Base-by-base conservation (phyloP, 305 asterid species). In the Fraxinus ornus region DNA sequence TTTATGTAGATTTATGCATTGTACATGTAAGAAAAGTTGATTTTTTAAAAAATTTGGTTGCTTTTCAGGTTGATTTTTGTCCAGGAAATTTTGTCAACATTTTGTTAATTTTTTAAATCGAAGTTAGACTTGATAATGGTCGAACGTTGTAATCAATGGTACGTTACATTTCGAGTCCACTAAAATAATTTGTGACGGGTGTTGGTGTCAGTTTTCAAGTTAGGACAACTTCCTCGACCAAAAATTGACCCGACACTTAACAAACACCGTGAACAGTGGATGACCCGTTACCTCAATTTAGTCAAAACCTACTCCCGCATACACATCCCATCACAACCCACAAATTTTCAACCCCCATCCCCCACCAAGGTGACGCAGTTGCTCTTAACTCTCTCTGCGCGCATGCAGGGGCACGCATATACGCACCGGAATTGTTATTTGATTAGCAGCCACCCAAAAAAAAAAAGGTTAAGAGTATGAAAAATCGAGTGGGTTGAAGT, bases 181-280 rank as follows among this genome's bases (percentile, higher is more conserved):
- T 4, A 17, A 17, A 52, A 49, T 15, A 7, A 60, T 60, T 60
- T 8, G 13, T 0, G 30, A 60, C 70, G 1, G 12, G 0, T 2
- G 4, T 55, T 5, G 64, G 24, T 55, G 64, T 55, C 64, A 2
- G n/a, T n/a, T 55, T 19, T 55, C 66, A 64, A 7, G 17, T 22
- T 21, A 3, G 15, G 74, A 66, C 36, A 66, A 26, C 32, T 66
- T 66, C 74, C 74, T 66, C 36, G 35, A 66, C 36, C 33, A 81
- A 83, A 84, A 77, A 80, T 81, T 70, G 82, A 82, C 82, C 47
- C 79, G 30, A 68, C 82, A 57, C 79, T 78, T 76, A 80, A 78
- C 86, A 19, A 83, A 78, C 85, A 68, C 87, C 85, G 71, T 79
- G 75, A 85, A 81, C 80, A 77, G 79, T 83, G 79, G 74, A 66